Conservation (phyloP, 139 green algal genomes). For the Micractinium conductrix region DNA sequence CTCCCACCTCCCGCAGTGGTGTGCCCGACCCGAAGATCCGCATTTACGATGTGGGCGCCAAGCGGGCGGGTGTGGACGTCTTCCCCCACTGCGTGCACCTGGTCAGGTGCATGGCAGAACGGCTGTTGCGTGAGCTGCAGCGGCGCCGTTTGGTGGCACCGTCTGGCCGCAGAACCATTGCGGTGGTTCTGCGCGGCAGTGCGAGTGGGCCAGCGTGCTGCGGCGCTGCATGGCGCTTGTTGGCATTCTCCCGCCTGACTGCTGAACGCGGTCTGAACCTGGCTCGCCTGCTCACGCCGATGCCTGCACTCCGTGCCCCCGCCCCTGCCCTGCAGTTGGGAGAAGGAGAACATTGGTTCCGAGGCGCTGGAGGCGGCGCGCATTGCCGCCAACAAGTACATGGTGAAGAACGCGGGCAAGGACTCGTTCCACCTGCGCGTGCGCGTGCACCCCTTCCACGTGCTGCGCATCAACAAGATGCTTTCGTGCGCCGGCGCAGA, state of each 20-base stretch:
- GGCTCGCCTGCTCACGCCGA: too few species aligned
- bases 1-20: slow-evolving; percentile 60
- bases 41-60: slow-evolving; percentile 98
- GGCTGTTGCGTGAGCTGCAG: too few species aligned
- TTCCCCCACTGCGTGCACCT: slow-evolving; percentile 98
- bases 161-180: too few species aligned
- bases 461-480: slow-evolving; percentile 99
- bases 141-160: too few species aligned
- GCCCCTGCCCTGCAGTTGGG: slow-evolving; percentile 66
- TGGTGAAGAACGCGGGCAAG: slow-evolving; percentile 97
- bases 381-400: slow-evolving; percentile 99
- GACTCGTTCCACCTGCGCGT: slow-evolving; percentile 99
- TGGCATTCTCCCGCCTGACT: too few species aligned
- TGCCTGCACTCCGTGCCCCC: background rate
- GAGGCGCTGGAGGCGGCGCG: slow-evolving; percentile 97
- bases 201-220: too few species aligned
- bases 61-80: slow-evolving; percentile 91
- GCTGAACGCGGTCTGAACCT: too few species aligned
- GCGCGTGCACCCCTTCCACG: slow-evolving; percentile 98
- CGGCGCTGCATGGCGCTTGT: too few species aligned
- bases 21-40: slow-evolving; percentile 99
- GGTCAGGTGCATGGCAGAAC: slow-evolving; percentile 72
- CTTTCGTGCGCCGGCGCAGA: slow-evolving; percentile 99
- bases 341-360: slow-evolving; percentile 91
- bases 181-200: too few species aligned